Base-by-base conservation (phyloP, 2,329 filamentous ascomycete genomes). In the Fusarium transvaalense region DNA sequence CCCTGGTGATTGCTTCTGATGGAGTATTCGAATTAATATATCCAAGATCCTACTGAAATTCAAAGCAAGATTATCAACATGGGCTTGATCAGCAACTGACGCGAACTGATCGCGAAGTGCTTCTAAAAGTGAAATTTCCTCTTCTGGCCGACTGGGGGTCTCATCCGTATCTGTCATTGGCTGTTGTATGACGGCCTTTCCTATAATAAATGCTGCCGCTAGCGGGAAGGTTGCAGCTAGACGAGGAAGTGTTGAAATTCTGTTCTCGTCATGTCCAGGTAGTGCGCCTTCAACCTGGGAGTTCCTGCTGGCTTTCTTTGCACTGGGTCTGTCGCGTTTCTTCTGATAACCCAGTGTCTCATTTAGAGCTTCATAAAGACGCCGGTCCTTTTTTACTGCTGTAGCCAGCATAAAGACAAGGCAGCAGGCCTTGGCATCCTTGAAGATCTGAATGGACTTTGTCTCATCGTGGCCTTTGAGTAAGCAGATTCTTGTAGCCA, bases 111-210 rank as follows among this genome's bases (percentile, higher is more conserved):
- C 70, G 8, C 71, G 68, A 14, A 75, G 59, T n/a, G 64, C 45
- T 45, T 75, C 71, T 19, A 75, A 51, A 15, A 75, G 55, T n/a
- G 53, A 45, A 15, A 74, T 68, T 69, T 74, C 71, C 64, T 75
- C 71, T 66, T 75, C 71, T 32, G 62, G 62, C 17, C 48, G 59
- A 27, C 42, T 34, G 6, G 56, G 41, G 29, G 41, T 25, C n/a
- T 42, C 50, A 14, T 71, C 64, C 10, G 46, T 17, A 5, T 56
- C 50, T 57, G 45, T 15, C 4, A 71, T 68, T 69, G 73, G 71
- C 35, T 68, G 68, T 10, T 55, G 35, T 14, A 61, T 37, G n/a
- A 63, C 50, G 8, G 46, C 48, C 39, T 53, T 74, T 31, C 66
- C 68, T 15, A 75, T 45, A 25, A 60, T 56, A 35, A 75, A 75